Percentiles rank a stretch among this genome's conserved stretches.
phyloP scores from a whole-genome alignment of 257 asterid species.

The Paraleonurus japonicus region DNA sequence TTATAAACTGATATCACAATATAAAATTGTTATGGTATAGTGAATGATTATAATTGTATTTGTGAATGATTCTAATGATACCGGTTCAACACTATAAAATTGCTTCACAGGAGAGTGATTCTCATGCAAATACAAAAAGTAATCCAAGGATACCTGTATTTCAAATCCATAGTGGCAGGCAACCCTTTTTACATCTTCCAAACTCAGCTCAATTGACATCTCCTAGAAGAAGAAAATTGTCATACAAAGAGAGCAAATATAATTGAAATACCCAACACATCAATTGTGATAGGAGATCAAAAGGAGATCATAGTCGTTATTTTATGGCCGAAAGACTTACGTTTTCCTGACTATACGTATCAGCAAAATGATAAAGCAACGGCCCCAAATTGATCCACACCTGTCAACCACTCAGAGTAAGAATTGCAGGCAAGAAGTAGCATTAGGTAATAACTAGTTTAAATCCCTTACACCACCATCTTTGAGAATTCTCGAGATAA shows the following conservation, averaged over 20 bases:
- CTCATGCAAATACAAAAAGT: constrained; percentile 7
- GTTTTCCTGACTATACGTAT: constrained; percentile 70
- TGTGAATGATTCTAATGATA: too few species aligned
- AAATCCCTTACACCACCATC: constrained; percentile 82
- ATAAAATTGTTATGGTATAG: too few species aligned
- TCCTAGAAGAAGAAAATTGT: constrained; percentile 49
- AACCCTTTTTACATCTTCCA: constrained; percentile 90
- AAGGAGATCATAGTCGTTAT: constrained; percentile 1
- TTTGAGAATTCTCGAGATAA: constrained; percentile 79
- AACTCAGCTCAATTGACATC: constrained; percentile 93
- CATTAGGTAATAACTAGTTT: constrained; percentile 22
- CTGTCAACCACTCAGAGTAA: constrained; percentile 47
- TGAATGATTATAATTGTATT: too few species aligned
- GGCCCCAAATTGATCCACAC: constrained; percentile 98
- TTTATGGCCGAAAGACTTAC: constrained; percentile 45
- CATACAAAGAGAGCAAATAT: constrained; percentile 3
- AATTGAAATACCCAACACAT: constrained; percentile 5
- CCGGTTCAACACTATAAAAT: too few species aligned
- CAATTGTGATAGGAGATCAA: not conserved
- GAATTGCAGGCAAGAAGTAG: constrained; percentile 15
- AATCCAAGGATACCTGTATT: constrained; percentile 55
- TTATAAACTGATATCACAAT: too few species aligned
- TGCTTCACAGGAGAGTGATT: too few species aligned
- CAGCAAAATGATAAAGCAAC: constrained; percentile 94
- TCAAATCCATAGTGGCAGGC: constrained; percentile 82